Evolutionary conservation across 805 yeast species (phyloP).

Genomic region (Candida andamanensis): DNA sequence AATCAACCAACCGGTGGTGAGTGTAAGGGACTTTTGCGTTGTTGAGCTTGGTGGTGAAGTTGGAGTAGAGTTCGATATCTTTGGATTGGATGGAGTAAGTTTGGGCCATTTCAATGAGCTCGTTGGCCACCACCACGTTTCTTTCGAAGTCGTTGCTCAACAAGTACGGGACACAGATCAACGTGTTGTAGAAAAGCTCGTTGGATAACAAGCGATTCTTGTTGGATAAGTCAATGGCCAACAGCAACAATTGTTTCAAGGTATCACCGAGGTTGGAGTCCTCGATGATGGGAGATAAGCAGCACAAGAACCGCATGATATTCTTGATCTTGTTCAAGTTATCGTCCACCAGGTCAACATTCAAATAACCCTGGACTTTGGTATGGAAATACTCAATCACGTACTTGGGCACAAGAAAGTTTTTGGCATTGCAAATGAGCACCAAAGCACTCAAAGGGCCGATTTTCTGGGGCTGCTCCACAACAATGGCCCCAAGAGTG

Average conservation of each 20-base stretch:
- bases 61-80: constrained; percentile 20
- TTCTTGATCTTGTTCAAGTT: constrained; percentile 69
- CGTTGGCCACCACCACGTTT: constrained; percentile 33
- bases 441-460: constrained; percentile 66
- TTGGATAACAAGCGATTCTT: constrained; percentile 52
- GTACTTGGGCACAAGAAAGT: constrained; percentile 60
- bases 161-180: constrained; percentile 62
- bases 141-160: constrained; percentile 24
- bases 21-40: constrained; percentile 44
- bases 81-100: constrained; percentile 25
- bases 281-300: constrained; percentile 59
- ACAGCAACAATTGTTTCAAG: constrained; percentile 47
- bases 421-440: constrained; percentile 58
- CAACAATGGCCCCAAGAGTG: constrained; percentile 61
- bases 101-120: constrained; percentile 44
- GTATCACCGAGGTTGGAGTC: constrained; percentile 36
- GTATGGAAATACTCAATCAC: constrained; percentile 66
- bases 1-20: constrained; percentile 42
- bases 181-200: constrained; percentile 56
- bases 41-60: constrained; percentile 27
- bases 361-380: constrained; percentile 53
- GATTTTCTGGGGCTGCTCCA: constrained; percentile 90
- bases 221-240: constrained; percentile 45
- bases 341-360: constrained; percentile 40
- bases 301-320: constrained; percentile 62